Evolutionary conservation across 371 early-diverging fungal species (phyloP), one percentile per base, ranked within the genome.

Genomic region (Mucor ambiguus): DNA sequence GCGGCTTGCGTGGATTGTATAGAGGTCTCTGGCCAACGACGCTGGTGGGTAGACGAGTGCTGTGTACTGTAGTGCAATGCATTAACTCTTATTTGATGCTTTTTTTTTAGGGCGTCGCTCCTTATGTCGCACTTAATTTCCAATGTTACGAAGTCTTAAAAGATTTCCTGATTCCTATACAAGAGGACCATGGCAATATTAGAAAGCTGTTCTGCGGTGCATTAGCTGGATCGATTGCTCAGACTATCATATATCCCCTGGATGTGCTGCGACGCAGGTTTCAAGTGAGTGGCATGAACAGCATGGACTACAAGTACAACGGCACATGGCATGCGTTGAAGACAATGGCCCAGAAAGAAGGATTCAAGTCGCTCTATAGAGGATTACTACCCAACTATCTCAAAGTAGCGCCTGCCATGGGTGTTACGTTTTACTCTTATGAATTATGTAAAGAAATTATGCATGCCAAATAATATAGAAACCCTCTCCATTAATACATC

Each of bases 201-300:
- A 81, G 84, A 72, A 90, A 92, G 72, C 73, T 97, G 37, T 58
- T 90, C 1, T 94, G 95, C 65, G 97, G 97, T 60, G 97, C 95
- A 4, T 70, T 93, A 58, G 96, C 94, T 24, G 97, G 97, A 18
- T 90, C 93, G 60, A 87, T 93, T 70, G 92, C 93, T 7, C 96
- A 96, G 75, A 93, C 94, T 3, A 85, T 93, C 33, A 95, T 95
- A 11, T 97, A 96, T 73, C 97, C 97, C 28, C 79, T 97, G 63
- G 81, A 78, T 77, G 91, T 95, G 3, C 74, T 95, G 49, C 85
- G 96, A 24, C 84, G 96, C 48, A 83, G 93, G 49, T 89, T 95
- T 87, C 96, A 95, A 76, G 92, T 94, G 61, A 90, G 89, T n/a
- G 89, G 92, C 8, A 90, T 94, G 92, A 80, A 85, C 4, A 79